Evolutionary conservation across 441 rosid genomes (phyloP).

Genomic region (Arabidopsis lyrata): DNA sequence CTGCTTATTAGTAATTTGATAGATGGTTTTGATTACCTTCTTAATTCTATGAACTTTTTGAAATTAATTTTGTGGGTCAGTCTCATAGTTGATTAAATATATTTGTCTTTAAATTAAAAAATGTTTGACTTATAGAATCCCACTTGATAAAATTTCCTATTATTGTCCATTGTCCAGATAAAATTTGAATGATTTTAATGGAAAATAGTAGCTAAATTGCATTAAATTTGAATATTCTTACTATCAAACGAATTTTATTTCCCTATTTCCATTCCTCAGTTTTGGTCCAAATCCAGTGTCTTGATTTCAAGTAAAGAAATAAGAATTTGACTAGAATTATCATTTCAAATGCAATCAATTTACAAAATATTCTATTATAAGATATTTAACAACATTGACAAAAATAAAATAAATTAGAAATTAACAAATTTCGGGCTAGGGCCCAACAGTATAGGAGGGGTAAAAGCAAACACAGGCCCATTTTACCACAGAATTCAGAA

Average conservation of each 20-base stretch:
- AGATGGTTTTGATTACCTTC: neutral
- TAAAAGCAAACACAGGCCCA: no score
- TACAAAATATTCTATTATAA: no score
- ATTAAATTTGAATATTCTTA: constrained; percentile 6
- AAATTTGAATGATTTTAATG: constrained; percentile 1
- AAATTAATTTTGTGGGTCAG: neutral
- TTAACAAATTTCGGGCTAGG: no score
- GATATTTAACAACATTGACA: no score
- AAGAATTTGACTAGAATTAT: neutral
- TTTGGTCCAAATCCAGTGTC: constrained; percentile 26
- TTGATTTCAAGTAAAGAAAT: constrained; percentile 30
- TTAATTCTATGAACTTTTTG: neutral
- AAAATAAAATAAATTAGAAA: no score
- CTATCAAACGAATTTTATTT: constrained; percentile 12
- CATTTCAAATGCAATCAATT: neutral
- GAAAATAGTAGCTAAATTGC: constrained; percentile 23
- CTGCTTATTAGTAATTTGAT: neutral
- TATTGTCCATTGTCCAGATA: neutral
- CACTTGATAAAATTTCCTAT: neutral
- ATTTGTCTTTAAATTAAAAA: neutral
- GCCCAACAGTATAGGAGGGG: no score
- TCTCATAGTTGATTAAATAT: no score
- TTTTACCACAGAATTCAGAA: no score
- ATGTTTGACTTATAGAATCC: neutral
- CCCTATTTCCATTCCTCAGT: constrained; percentile 10